Percentiles rank a stretch among this genome's conserved stretches.
phyloP scores from a whole-genome alignment of 2,329 filamentous ascomycete genomes.

The Aspergillus ochraceoroseus region DNA sequence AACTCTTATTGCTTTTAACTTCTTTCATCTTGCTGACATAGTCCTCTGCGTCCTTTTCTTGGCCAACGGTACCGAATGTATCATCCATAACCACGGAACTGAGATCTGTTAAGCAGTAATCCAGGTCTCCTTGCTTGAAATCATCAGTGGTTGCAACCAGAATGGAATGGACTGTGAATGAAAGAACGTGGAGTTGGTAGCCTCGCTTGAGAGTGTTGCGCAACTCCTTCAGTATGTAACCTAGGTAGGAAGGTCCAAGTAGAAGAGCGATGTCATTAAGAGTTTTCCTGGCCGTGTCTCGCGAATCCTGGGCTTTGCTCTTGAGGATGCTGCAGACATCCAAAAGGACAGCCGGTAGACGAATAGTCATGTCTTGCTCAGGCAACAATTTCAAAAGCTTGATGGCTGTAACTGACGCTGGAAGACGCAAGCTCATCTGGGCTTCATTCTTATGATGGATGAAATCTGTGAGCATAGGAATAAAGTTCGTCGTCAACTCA shows the following conservation, averaged over 20 bases:
- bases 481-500: conserved; percentile 68
- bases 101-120: conserved; percentile 77
- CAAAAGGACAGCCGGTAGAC: conserved; percentile 76
- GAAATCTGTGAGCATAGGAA: conserved; percentile 75
- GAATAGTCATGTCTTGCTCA: conserved; percentile 63
- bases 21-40: conserved; percentile 96
- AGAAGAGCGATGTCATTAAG: conserved; percentile 76
- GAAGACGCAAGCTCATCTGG: conserved; percentile 86
- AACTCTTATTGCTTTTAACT: conserved; percentile 96
- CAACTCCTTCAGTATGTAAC: conserved; percentile 89
- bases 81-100: conserved; percentile 92
- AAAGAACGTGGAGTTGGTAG: conserved; percentile 91
- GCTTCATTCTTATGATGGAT: conserved; percentile 93
- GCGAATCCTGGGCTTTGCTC: conserved; percentile 79
- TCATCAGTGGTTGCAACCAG: conserved; percentile 68
- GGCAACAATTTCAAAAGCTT: conserved; percentile 82
- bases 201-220: conserved; percentile 75
- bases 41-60: conserved; percentile 95
- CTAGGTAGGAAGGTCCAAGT: conserved; percentile 76
- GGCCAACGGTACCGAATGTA: conserved; percentile 84
- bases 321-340: conserved; percentile 91
- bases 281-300: conserved; percentile 86
- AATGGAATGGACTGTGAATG: conserved; percentile 90
- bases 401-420: conserved; percentile 80
- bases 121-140: conserved; percentile 74